Evolutionary conservation across 164 flowering plant species (phyloP), one percentile per base, ranked within the genome.

Genomic region (Magnolia changhungtana): DNA sequence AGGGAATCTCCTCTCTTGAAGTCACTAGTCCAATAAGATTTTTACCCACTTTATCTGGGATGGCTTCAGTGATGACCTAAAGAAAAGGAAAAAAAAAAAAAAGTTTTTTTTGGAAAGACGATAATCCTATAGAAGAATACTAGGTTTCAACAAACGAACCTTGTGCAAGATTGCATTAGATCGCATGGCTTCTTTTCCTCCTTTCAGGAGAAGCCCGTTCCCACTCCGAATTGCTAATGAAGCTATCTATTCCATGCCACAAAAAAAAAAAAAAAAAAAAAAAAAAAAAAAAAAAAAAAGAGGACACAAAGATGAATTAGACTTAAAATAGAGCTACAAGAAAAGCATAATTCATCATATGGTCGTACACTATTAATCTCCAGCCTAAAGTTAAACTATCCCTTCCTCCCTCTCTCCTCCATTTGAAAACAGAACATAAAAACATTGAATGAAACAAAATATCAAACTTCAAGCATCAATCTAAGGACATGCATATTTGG

Each of bases 1-100:
- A 92, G 61, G 99, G 97, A 72, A 96, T 96, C 78, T 92, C 99
- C 21, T 92, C 99, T 78, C 98, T 91, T 82, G 97, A 88, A 76
- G 97, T 91, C 77, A 96, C 97, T 52, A 96, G 89, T 75, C 98
- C 98, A 83, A 96, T 92, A 68, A 96, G 90, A 66, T 78, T 86
- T 78, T 82, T 83, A 72, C 98, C 99, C 80, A 96, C 93, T 72
- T 55, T 86, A 50, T 87, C 87, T 37, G 97, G 98, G 76, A 96
- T 85, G 72, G 92, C 94, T 72, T 78, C 86, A 73, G 96, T 92
- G 66, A 96, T 92, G 68, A 96, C 87, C 99, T 96, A 55, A 20
- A 66, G 74, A 73, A 49, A 59, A 14, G 14, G 50, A 72, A 20
- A 21, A 21, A 23, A 19, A 61, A 14, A 78, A 16, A 55, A 13